These are phyloP conservation scores for Suhomyces pyralidae DNA, from an alignment of 805 yeast genomes.

Conservation along the genomic window DNA sequence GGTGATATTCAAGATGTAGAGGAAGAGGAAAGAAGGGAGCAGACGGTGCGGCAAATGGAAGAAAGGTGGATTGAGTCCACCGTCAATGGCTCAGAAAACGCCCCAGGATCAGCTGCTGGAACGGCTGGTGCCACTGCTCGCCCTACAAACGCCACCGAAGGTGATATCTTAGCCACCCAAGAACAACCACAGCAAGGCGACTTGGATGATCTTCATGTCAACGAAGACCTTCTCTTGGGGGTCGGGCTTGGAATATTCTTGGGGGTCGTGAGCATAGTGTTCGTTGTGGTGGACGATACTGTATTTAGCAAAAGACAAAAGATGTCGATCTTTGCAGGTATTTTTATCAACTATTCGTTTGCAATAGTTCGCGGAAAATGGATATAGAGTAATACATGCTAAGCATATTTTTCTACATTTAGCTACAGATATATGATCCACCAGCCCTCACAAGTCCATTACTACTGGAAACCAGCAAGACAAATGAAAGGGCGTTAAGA, in stretches of 20 bases:
- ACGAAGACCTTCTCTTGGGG: conserved; percentile 68
- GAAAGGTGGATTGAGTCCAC: conserved; percentile 88
- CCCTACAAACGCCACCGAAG: background rate
- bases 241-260: conserved; percentile 69
- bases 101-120: conserved; percentile 5
- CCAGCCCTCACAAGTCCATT: conserved; percentile 42
- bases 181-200: conserved; percentile 18
- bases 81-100: conserved; percentile 50
- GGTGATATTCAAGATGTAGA: conserved; percentile 34
- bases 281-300: conserved; percentile 58
- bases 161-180: conserved; percentile 1
- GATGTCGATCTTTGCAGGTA: conserved; percentile 71
- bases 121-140: conserved; percentile 1
- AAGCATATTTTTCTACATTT: background rate
- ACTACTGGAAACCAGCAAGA: conserved; percentile 15
- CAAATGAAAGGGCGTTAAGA: conserved; percentile 43
- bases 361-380: conserved; percentile 54
- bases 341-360: conserved; percentile 63
- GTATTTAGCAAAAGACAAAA: conserved; percentile 59
- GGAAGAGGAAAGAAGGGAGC: conserved; percentile 40
- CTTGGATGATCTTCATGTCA: conserved; percentile 35
- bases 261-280: conserved; percentile 63
- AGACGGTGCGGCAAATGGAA: conserved; percentile 59
- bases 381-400: conserved; percentile 18
- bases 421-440: conserved; percentile 36